Evolutionary conservation across 371 early-diverging fungal species (phyloP), one percentile per base, ranked within the genome.

Genomic region (Mortierella sp.): DNA sequence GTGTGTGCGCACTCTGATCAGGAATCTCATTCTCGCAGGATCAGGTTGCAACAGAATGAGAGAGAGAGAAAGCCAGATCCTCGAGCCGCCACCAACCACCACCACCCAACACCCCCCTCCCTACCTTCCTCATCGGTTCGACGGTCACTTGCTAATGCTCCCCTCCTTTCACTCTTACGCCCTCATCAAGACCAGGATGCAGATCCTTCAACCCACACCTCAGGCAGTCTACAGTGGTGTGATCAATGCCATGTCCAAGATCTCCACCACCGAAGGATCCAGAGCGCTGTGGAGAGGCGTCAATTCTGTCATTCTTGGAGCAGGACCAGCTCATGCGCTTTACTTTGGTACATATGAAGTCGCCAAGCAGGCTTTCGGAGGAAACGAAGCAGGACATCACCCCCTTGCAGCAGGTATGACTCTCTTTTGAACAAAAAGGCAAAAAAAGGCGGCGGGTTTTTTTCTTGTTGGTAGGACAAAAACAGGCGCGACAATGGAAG

Each of bases 301-400:
- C 14, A 89, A 86, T 70, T 95, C 95, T 5, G 95, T 97, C 10
- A 85, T 96, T 3, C 58, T 96, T 60, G 97, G 97, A 8, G 96
- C 97, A 1, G 98, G 98, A 0, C 98, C 98, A 4, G 93, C 98
- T 2, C 98, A 98, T 70, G 98, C 98, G 0, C 81, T 98, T 25
- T 95, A 96, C 72, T 98, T 97, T 85, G 95, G 94, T 13, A 91
- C 94, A 2, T 98, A 98, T 78, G 98, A 98, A 65, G 85, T 90
- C 29, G 91, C 89, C 58, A 98, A 96, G 82, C 87, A 87, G 25
- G 46, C 82, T 3, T 89, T 95, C 68, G 89, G 86, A 14, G 89
- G 78, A 10, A 82, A 81, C 63, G 78, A 66, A 52, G 59, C 48
- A 62, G 91, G 86, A 43, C 86, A 88, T 55, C 86, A 86, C 54